Evolutionary conservation across 139 green algal genomes (phyloP).

Genomic region (Chlorella sp.): DNA sequence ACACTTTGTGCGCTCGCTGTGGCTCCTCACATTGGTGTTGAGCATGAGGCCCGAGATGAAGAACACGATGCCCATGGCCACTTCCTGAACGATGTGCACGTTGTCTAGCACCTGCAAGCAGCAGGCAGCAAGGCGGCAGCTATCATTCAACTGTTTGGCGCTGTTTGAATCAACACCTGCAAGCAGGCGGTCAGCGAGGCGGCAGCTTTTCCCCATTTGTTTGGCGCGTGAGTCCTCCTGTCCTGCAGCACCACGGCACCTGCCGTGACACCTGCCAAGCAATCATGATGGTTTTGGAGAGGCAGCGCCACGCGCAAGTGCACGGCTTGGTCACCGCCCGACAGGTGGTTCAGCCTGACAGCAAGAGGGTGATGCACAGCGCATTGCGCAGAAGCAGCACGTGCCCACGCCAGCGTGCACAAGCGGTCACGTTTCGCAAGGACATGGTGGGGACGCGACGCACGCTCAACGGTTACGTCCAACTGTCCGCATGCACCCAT

Average conservation of each 20-base stretch:
- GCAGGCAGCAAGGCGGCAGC: neutral
- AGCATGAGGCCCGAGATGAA: constrained; percentile 55
- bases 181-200: neutral
- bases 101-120: constrained; percentile 4
- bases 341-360: too few relatives aligned
- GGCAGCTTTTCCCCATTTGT: neutral
- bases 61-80: constrained; percentile 44
- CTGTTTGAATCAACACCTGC: neutral
- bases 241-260: too few relatives aligned
- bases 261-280: too few relatives aligned
- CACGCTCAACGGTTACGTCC: neutral
- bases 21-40: too few relatives aligned
- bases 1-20: too few relatives aligned
- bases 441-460: neutral
- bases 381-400: too few relatives aligned
- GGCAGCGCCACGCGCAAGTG: too few relatives aligned
- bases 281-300: too few relatives aligned
- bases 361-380: too few relatives aligned
- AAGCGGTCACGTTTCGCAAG: neutral
- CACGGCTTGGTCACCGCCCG: too few relatives aligned
- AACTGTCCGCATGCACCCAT: too few relatives aligned
- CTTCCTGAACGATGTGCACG: constrained; percentile 24
- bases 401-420: too few relatives aligned
- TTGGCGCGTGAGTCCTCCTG: neutral
- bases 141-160: neutral